Base-by-base conservation (phyloP, 495 filamentous ascomycete species). In the Letharia columbiana region DNA sequence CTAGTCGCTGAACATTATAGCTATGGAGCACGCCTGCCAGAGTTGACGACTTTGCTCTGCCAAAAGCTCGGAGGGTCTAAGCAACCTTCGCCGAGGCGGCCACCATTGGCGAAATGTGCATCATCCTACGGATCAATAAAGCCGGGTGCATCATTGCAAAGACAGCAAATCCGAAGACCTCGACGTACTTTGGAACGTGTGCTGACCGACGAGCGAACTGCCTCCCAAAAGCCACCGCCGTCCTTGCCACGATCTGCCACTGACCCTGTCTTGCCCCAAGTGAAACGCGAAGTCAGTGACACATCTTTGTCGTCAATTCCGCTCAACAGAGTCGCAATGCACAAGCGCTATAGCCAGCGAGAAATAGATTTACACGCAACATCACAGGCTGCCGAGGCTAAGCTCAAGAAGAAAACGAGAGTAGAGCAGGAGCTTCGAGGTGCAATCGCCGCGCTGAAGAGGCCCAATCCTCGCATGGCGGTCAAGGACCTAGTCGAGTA, bases 21-120 rank as follows among this genome's bases (percentile, higher is more conserved):
- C 79, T 98, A 95, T 71, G 86, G 86, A 45, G 83, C 91, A 17
- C 87, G 92, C 33, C 78, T 96, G 13, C 93, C 92, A 9, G 87
- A 92, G 37, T 82, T 89, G 57, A 94, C 90, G 75, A 84, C 85
- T 60, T 78, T 81, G 47, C 85, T 98, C 67, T 93, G 89, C 68
- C 87, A 87, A 66, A 96, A 96, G 75, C 84, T 97, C 12, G 92
- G 92, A 18, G 91, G 91, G 0, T 88, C 89, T 4, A 78, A 83
- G 37, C 81, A 83, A 41, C 79, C 85, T 52, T 86, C 90, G 40
- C 85, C 89, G 2, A 77, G 77, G 6, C 87, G 85, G 69, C 75
- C 79, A 61, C 83, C 76, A 64, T 67, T 77, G 9, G 69, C 69
- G 20, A 84, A 79, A 66, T 75, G 77, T 56, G 67, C 75, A 37